A percentile compares a stretch with the other conserved stretches of the same genome.
Evolutionary conservation across 257 asterid species (phyloP).

Genomic region (Nicotiana sylvestris): DNA sequence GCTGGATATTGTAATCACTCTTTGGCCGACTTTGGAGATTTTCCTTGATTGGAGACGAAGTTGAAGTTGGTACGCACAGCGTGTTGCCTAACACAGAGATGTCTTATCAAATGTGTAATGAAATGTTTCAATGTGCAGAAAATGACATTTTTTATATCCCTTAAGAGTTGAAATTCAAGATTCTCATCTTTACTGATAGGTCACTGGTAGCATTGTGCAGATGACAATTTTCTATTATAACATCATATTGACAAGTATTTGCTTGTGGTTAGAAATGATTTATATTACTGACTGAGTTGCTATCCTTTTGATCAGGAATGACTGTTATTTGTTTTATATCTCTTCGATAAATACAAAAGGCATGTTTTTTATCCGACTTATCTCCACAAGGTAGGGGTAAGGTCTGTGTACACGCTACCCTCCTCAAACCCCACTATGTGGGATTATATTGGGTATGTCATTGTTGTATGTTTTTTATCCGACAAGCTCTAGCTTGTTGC

Average conservation of each 20-base stretch:
- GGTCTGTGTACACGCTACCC: no score
- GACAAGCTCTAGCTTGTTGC: conserved; percentile 51
- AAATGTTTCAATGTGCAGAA: conserved; percentile 26
- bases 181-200: conserved; percentile 1
- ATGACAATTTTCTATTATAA: neutral
- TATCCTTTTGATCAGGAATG: neutral
- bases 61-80: neutral
- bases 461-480: neutral
- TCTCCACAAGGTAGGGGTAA: no score
- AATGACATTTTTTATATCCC: neutral
- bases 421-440: no score
- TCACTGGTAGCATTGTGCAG: conserved; percentile 7
- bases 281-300: neutral
- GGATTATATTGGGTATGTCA: no score
- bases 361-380: no score
- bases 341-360: no score
- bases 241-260: conserved; percentile 3
- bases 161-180: conserved; percentile 5
- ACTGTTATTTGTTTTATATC: neutral
- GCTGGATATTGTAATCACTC: conserved; percentile 67
- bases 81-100: neutral
- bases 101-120: neutral
- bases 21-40: neutral
- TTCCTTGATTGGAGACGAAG: neutral
- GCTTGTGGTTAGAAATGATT: neutral